Evolutionary conservation across 805 yeast species (phyloP), one percentile per base, ranked within the genome.

Genomic region (Spathaspora gorwiae): DNA sequence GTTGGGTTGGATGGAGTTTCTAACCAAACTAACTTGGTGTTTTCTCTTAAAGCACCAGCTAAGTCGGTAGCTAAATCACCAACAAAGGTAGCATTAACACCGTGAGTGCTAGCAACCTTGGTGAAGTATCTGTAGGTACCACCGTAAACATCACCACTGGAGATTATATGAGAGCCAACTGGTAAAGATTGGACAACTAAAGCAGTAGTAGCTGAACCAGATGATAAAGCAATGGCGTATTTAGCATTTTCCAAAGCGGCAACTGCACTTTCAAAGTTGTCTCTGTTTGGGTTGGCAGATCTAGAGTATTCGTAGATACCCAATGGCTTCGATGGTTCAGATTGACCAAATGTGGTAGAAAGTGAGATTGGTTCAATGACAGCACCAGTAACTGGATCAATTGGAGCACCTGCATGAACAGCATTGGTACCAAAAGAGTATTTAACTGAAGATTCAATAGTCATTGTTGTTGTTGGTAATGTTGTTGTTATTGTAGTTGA

Each of bases 1-100:
- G 95, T 88, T 54, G 96, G 96, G 76, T 87, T 87, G 32, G 94
- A 84, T 53, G 95, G 95, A 35, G 92, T 77, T 67, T 87, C 96
- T 54, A 88, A 76, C 96, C 96, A 87, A 40, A 87, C 92, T 57
- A 87, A 70, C 51, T 74, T 78, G 52, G 95, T 87, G 63, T 80
- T 79, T 47, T 76, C 74, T 52, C 68, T 77, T 56, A 87, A 66
- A 55, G 79, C 68, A 29, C 64, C 49, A 47, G 77, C 76, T 57
- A 87, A 68, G 47, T 87, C 90, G 27, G 64, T 57, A 49, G 74
- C 76, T 56, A 87, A 72, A 62, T 84, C 75, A 53, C 77, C 78
- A 40, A 89, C 81, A 66, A 88, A 87, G 13, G 80, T 66, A 38
- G 84, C 77, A 45, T 71, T 75, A 46, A 86, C 84, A 47, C 92